phyloP scores from a whole-genome alignment of 1,139 yeast species.

The Yamadazyma aaseri region DNA sequence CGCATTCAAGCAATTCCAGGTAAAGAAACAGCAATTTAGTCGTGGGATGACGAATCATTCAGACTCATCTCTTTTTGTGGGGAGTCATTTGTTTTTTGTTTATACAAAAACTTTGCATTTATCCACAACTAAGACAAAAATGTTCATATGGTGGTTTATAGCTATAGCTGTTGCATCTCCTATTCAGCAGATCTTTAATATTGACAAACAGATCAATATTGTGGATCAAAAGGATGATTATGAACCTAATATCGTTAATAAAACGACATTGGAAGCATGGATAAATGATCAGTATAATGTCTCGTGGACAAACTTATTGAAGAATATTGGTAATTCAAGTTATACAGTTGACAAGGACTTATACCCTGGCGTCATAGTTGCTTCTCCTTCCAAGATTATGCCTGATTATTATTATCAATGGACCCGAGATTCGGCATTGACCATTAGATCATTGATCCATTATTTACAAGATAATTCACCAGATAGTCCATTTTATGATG shows the following conservation, averaged over 20 bases:
- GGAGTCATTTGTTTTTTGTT: conserved; percentile 6
- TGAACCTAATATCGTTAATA: conserved; percentile 6
- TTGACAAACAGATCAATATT: neutral
- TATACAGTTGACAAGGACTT: conserved; percentile 26
- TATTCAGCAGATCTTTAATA: conserved; percentile 1
- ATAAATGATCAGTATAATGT: conserved; percentile 45
- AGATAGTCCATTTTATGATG: conserved; percentile 3
- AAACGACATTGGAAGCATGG: conserved; percentile 56
- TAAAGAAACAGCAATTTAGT: neutral
- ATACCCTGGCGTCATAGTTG: conserved; percentile 70
- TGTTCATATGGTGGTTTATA: neutral
- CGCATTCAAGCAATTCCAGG: too few species aligned
- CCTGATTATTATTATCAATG: conserved; percentile 91
- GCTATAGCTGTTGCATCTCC: conserved; percentile 3
- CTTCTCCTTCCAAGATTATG: conserved; percentile 66
- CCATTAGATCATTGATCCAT: conserved; percentile 64
- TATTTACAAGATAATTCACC: conserved; percentile 31
- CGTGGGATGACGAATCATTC: neutral
- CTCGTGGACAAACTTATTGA: conserved; percentile 54
- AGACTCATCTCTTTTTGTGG: conserved; percentile 6
- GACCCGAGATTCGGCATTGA: conserved; percentile 87
- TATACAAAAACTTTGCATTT: conserved; percentile 2
- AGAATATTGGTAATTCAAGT: conserved; percentile 52
- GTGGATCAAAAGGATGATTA: neutral
- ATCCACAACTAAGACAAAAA: neutral